These are phyloP conservation scores for Colletotrichum liaoningense DNA, from an alignment of 2,329 filamentous ascomycete genomes.

Conservation along the genomic window DNA sequence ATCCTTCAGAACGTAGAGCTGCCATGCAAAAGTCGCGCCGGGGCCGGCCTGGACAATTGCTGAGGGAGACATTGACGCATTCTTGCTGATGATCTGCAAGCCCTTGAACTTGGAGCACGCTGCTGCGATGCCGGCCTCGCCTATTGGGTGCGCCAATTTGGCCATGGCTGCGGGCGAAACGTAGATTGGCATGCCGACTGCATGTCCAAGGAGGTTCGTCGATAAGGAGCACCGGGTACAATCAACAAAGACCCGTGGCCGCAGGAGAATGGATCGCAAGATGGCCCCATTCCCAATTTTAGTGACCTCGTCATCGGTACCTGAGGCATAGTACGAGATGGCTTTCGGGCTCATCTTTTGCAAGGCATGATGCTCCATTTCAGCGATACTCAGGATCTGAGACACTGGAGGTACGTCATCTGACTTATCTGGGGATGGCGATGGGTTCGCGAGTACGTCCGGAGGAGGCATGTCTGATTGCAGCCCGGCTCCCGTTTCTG, in stretches of 20 bases:
- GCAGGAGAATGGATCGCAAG: slow-evolving; percentile 80
- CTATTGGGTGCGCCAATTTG: slow-evolving; percentile 78
- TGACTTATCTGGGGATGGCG: slow-evolving; percentile 46
- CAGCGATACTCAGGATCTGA: slow-evolving; percentile 80
- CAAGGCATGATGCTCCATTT: slow-evolving; percentile 80
- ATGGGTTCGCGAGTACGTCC: slow-evolving; percentile 51
- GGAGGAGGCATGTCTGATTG: neutral
- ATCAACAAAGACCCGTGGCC: slow-evolving; percentile 85
- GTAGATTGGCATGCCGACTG: slow-evolving; percentile 78
- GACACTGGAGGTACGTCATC: slow-evolving; percentile 64
- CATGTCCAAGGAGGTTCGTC: slow-evolving; percentile 76
- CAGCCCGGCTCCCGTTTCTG: neutral
- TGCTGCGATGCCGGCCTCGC: slow-evolving; percentile 80
- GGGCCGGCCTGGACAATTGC: slow-evolving; percentile 77
- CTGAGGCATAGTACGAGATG: slow-evolving; percentile 91
- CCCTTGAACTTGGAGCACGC: slow-evolving; percentile 77
- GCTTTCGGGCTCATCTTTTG: slow-evolving; percentile 80
- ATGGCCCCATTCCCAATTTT: slow-evolving; percentile 81
- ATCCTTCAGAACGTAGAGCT: slow-evolving; percentile 85
- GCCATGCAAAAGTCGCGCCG: slow-evolving; percentile 85
- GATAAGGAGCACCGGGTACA: slow-evolving; percentile 77
- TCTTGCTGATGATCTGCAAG: slow-evolving; percentile 84
- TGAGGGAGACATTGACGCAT: slow-evolving; percentile 85
- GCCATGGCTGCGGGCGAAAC: slow-evolving; percentile 86
- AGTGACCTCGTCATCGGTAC: slow-evolving; percentile 79